phyloP scores from a whole-genome alignment of 257 asterid species.

The Cynanchum wilfordii region DNA sequence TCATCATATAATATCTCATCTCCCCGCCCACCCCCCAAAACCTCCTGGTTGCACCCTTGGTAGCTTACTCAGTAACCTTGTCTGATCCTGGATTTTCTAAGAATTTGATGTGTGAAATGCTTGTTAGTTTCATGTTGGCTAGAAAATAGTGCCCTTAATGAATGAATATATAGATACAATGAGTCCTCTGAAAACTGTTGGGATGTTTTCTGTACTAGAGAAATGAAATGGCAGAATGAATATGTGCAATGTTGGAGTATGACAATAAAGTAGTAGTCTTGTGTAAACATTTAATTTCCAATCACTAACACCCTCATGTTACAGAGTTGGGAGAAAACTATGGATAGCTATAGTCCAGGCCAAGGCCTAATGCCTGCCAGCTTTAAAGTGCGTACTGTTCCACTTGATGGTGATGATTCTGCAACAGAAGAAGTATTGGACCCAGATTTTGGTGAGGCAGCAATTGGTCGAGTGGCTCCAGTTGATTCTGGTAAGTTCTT shows the following conservation, averaged over 20 bases:
- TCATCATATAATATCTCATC: too few species aligned
- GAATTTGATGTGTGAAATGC: not conserved
- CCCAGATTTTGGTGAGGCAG: constrained; percentile 94
- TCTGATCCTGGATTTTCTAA: not conserved
- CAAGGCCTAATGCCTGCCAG: constrained; percentile 96
- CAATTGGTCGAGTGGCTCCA: constrained; percentile 93
- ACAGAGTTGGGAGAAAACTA: constrained; percentile 93
- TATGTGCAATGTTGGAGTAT: not conserved
- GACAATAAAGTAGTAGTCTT: not conserved
- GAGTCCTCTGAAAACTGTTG: not conserved
- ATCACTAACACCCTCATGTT: constrained; percentile 14
- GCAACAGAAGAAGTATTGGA: constrained; percentile 88
- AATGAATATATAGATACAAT: not conserved
- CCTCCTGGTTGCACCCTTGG: not conserved
- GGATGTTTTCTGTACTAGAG: not conserved
- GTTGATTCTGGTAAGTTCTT: constrained; percentile 68
- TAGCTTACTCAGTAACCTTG: not conserved
- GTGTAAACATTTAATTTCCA: not conserved
- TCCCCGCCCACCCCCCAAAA: not conserved
- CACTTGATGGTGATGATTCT: constrained; percentile 70
- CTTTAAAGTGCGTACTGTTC: constrained; percentile 80
- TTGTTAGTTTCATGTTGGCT: not conserved
- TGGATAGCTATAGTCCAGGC: constrained; percentile 94
- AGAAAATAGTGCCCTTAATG: not conserved
- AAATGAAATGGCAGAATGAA: not conserved